Percentiles rank a stretch among this genome's conserved stretches.
Conservation (phyloP, 352 stramenopile species). For the Phytopythium chamaehyphon region DNA sequence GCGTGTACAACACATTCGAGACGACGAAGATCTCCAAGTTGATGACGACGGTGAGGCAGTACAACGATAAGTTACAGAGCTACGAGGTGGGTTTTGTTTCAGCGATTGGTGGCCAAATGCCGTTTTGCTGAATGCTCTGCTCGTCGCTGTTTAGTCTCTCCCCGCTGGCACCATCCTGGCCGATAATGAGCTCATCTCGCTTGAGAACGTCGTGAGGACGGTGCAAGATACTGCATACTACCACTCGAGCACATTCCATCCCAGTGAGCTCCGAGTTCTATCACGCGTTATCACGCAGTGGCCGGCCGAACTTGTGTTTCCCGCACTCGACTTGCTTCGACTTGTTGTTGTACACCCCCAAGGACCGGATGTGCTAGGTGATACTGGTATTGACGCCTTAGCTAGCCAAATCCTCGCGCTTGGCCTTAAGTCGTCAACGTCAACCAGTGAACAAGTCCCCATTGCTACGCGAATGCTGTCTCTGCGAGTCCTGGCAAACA, state of each 20-base stretch:
- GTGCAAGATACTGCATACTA: slow-evolving; percentile 88
- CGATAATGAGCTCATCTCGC: slow-evolving; percentile 45
- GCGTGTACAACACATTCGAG: slow-evolving; percentile 91
- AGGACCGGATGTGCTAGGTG: slow-evolving; percentile 38
- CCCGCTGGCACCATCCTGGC: slow-evolving; percentile 19
- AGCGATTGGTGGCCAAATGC: background rate
- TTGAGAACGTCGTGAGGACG: slow-evolving; percentile 56
- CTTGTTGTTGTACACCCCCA: slow-evolving; percentile 89
- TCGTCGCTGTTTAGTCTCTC: slow-evolving; percentile 2
- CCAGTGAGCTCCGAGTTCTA: slow-evolving; percentile 57
- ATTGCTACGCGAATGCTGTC: slow-evolving; percentile 70
- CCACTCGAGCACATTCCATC: slow-evolving; percentile 86
- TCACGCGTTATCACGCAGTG: slow-evolving; percentile 60
- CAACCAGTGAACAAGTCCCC: slow-evolving; percentile 33
- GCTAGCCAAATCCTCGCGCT: slow-evolving; percentile 34
- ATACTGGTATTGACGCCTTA: slow-evolving; percentile 27
- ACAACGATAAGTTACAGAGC: slow-evolving; percentile 75
- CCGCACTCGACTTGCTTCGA: slow-evolving; percentile 89
- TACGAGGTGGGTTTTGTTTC: slow-evolving; percentile 33
- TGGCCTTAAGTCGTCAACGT: slow-evolving; percentile 19
- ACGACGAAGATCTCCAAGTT: slow-evolving; percentile 91
- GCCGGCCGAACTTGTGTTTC: slow-evolving; percentile 80
- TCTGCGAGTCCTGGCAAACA: slow-evolving; percentile 72
- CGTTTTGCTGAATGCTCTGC: slow-evolving; percentile 2
- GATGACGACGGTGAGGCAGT: slow-evolving; percentile 87